Evolutionary conservation across 805 yeast genomes (phyloP).

Genomic region (Metschnikowia peoriensis): DNA sequence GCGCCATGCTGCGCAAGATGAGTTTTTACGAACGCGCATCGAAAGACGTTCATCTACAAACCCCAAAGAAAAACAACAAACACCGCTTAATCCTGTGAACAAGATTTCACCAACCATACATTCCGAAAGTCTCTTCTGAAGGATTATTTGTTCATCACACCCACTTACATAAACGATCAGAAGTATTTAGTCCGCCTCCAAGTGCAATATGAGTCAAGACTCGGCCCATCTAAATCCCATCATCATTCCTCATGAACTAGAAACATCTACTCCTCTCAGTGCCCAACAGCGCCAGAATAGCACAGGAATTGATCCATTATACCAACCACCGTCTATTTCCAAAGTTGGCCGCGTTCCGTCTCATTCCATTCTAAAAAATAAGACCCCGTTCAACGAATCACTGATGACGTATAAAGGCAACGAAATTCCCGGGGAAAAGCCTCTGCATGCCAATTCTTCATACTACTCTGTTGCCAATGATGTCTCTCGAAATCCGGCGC

Average conservation of each 20-base stretch:
- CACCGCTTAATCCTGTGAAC: neutral
- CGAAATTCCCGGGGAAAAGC: neutral
- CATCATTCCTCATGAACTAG: constrained; percentile 13
- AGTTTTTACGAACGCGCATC: neutral
- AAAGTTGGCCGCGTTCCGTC: neutral
- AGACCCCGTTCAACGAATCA: constrained; percentile 4
- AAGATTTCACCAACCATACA: too few relatives aligned
- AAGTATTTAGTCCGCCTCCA: too few relatives aligned
- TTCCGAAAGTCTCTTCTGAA: too few relatives aligned
- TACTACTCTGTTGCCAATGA: constrained; percentile 10
- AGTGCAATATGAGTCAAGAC: constrained; percentile 1
- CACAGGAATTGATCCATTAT: neutral
- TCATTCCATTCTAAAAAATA: constrained; percentile 7
- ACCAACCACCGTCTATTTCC: neutral
- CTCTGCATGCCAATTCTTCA: constrained; percentile 4
- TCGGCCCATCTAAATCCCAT: constrained; percentile 6
- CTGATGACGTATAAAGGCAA: constrained; percentile 6
- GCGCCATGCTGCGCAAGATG: constrained; percentile 5
- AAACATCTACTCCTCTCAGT: constrained; percentile 23
- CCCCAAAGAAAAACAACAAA: neutral
- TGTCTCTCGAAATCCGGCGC: constrained; percentile 2
- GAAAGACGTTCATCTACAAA: neutral
- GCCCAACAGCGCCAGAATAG: neutral
- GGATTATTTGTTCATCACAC: too few relatives aligned
- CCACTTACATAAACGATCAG: too few relatives aligned